A percentile compares a stretch with the other conserved stretches of the same genome.
Evolutionary conservation across 306 rosid genomes (phyloP).

Genomic region (Malus orientalis): DNA sequence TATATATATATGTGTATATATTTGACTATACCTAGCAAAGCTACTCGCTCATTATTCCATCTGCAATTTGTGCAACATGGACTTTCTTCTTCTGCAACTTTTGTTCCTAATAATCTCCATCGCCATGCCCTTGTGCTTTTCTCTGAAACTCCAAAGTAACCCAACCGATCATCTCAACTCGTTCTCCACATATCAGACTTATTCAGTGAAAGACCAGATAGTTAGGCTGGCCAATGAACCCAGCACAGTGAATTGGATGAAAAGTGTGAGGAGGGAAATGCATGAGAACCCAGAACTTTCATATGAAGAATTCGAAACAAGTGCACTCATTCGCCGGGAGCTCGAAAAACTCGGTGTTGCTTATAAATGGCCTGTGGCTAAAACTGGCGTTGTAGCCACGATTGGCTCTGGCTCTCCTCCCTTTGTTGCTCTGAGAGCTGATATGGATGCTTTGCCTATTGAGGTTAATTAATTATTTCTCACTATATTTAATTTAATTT

Average conservation of each 20-base stretch:
- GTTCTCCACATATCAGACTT: background rate
- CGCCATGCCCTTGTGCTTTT: conserved; percentile 21
- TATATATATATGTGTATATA: background rate
- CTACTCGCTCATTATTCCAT: background rate
- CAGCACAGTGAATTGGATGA: conserved; percentile 54
- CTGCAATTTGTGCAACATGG: conserved; percentile 16
- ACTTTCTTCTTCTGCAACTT: conserved; percentile 6
- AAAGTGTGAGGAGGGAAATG: conserved; percentile 56
- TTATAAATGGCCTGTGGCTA: conserved; percentile 78
- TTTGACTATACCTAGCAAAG: background rate
- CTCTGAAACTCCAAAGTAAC: conserved; percentile 18
- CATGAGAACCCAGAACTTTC: conserved; percentile 85
- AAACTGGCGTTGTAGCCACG: conserved; percentile 66
- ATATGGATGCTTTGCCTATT: conserved; percentile 93
- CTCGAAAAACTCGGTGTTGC: conserved; percentile 51
- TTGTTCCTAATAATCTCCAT: conserved; percentile 24
- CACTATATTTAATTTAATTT: background rate
- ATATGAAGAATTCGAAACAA: conserved; percentile 62
- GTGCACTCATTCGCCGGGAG: conserved; percentile 58
- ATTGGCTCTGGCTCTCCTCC: conserved; percentile 80
- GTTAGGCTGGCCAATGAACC: conserved; percentile 48
- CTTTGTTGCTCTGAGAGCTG: conserved; percentile 82
- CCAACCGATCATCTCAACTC: background rate
- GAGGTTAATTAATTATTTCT: conserved; percentile 34
- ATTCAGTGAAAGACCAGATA: conserved; percentile 30